Evolutionary conservation across 495 filamentous ascomycete genomes (phyloP).

Genomic region (Penicillium alfredii): DNA sequence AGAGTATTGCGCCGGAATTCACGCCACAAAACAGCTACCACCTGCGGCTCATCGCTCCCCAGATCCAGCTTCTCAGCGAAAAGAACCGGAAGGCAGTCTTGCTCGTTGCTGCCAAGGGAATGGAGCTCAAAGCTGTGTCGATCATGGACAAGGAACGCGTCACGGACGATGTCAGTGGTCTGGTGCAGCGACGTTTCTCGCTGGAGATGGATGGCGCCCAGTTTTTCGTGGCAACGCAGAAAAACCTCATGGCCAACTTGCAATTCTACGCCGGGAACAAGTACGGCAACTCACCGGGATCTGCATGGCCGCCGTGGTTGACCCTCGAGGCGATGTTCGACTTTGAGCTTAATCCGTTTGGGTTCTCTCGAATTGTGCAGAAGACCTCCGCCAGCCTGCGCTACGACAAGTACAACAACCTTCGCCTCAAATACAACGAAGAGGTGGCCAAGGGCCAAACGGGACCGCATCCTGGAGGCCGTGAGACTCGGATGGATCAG

Average conservation of each 20-base stretch:
- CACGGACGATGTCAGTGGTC: slow-evolving; percentile 84
- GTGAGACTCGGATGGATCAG: slow-evolving; percentile 83
- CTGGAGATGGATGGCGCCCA: slow-evolving; percentile 94
- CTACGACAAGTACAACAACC: slow-evolving; percentile 97
- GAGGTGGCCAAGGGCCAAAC: slow-evolving; percentile 65
- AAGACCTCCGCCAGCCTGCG: slow-evolving; percentile 88
- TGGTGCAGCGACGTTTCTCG: slow-evolving; percentile 90
- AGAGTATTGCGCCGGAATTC: slow-evolving; percentile 82
- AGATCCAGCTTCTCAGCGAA: slow-evolving; percentile 96
- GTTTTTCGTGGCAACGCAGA: slow-evolving; percentile 93
- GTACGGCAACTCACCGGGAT: slow-evolving; percentile 78
- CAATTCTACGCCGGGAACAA: slow-evolving; percentile 91
- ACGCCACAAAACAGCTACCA: slow-evolving; percentile 92
- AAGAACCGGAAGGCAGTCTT: slow-evolving; percentile 93
- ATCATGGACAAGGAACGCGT: slow-evolving; percentile 96
- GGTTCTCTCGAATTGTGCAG: slow-evolving; percentile 90
- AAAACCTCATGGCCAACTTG: slow-evolving; percentile 75
- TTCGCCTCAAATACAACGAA: slow-evolving; percentile 95
- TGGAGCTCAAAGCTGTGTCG: slow-evolving; percentile 93
- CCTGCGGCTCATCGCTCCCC: slow-evolving; percentile 88
- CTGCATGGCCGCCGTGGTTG: slow-evolving; percentile 95
- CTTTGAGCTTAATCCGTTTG: slow-evolving; percentile 84
- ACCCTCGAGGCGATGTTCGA: slow-evolving; percentile 98
- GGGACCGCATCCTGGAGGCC: slow-evolving; percentile 30
- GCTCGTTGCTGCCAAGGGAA: slow-evolving; percentile 88